Percentiles rank a stretch among this genome's conserved stretches.
Conservation (phyloP, 108 stramenopile genomes). For the Nitzschia sp. region DNA sequence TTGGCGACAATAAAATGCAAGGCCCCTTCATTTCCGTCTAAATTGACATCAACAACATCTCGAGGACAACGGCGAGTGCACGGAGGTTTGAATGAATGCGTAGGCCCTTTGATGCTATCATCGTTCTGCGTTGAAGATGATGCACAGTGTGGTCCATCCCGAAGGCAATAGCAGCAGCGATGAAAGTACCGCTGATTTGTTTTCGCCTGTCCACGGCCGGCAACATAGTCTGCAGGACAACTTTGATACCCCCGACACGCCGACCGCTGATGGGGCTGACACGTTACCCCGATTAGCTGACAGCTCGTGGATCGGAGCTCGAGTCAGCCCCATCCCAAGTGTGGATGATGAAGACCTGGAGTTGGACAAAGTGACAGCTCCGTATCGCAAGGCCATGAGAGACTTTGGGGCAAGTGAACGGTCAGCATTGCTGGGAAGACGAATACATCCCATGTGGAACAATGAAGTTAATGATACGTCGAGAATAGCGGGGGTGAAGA, state of each 20-base stretch:
- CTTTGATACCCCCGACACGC: conserved; percentile 14
- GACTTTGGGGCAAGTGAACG: conserved; percentile 24
- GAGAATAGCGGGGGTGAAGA: background rate
- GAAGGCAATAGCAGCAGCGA: conserved; percentile 11
- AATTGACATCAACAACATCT: too few species aligned
- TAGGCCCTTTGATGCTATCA: background rate
- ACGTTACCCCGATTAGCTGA: conserved; percentile 31
- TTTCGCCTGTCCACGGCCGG: conserved; percentile 26
- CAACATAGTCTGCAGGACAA: background rate
- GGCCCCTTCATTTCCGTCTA: too few species aligned
- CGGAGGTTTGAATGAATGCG: too few species aligned
- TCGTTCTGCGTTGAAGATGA: conserved; percentile 14
- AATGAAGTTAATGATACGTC: background rate
- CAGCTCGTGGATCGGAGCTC: conserved; percentile 45
- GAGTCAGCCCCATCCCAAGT: conserved; percentile 37
- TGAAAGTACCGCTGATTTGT: conserved; percentile 14
- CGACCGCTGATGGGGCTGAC: conserved; percentile 6
- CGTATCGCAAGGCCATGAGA: conserved; percentile 13
- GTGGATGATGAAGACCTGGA: conserved; percentile 17
- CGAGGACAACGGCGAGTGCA: too few species aligned
- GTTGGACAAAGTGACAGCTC: conserved; percentile 19
- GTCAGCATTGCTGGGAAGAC: conserved; percentile 25
- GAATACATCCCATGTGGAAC: conserved; percentile 25
- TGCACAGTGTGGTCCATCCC: conserved; percentile 23
- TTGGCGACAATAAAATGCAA: too few species aligned